Evolutionary conservation across 768 basidiomycete species (phyloP).

Genomic region (Punctularia strigosozonata): DNA sequence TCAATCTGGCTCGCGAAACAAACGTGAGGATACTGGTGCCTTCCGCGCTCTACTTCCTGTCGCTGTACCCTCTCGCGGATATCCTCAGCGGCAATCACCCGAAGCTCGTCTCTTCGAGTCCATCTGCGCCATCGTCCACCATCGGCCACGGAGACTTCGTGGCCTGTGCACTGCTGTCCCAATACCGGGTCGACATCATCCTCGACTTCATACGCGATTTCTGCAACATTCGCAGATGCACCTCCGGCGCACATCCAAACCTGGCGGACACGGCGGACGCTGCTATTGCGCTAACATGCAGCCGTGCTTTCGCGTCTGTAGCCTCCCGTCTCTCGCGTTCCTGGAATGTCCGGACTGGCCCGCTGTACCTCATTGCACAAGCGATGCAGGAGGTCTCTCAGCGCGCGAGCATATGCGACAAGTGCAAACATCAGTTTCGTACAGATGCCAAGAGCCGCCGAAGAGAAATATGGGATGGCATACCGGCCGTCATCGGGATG

Average conservation of each 20-base stretch:
- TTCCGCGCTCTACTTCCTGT: conserved; percentile 45
- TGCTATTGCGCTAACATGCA: too few species aligned
- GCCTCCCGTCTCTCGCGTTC: conserved; percentile 31
- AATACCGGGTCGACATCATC: conserved; percentile 36
- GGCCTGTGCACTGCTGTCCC: conserved; percentile 45
- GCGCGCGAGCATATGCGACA: conserved; percentile 28
- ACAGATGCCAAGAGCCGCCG: conserved; percentile 27
- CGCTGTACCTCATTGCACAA: conserved; percentile 42
- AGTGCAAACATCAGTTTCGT: conserved; percentile 31
- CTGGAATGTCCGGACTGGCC: conserved; percentile 39
- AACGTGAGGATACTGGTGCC: conserved; percentile 36
- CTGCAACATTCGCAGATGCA: conserved; percentile 26
- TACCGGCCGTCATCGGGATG: conserved; percentile 33
- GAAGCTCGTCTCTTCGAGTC: conserved; percentile 35
- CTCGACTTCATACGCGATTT: conserved; percentile 35
- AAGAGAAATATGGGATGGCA: conserved; percentile 31
- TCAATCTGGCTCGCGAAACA: conserved; percentile 42
- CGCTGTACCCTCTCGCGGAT: conserved; percentile 39
- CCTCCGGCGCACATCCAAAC: conserved; percentile 8
- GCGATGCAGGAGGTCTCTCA: conserved; percentile 24
- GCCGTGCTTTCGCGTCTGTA: conserved; percentile 30
- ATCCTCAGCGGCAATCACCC: conserved; percentile 38
- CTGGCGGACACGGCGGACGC: too few species aligned
- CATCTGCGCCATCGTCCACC: conserved; percentile 35
- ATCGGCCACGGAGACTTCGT: conserved; percentile 30